Evolutionary conservation across 2,329 filamentous ascomycete genomes (phyloP).

Genomic region (Pseudocercospora fuligena): DNA sequence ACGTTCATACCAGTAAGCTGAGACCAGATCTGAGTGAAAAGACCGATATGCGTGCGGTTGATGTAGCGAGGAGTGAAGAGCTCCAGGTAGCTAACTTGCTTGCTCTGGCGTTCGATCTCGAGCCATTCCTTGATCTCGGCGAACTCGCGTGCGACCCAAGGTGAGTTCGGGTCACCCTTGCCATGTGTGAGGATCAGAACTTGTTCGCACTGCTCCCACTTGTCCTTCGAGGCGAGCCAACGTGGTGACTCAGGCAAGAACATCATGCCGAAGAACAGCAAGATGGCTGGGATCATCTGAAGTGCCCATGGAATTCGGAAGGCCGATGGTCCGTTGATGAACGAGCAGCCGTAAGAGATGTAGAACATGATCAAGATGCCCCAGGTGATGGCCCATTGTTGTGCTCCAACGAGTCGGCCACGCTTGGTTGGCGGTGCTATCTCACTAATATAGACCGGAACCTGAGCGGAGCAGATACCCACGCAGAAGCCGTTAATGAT

Average conservation of each 20-base stretch:
- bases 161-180: constrained; percentile 45
- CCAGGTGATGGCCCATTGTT: constrained; percentile 74
- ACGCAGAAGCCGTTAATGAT: constrained; percentile 74
- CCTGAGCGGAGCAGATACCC: constrained; percentile 73
- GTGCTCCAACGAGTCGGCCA: constrained; percentile 70
- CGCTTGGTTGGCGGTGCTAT: constrained; percentile 63
- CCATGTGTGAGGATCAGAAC: constrained; percentile 69
- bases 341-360: constrained; percentile 68
- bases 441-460: constrained; percentile 71
- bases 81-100: constrained; percentile 72
- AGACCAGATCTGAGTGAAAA: constrained; percentile 77
- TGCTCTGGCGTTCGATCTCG: constrained; percentile 72
- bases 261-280: constrained; percentile 57
- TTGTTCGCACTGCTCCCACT: constrained; percentile 64
- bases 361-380: constrained; percentile 34
- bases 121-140: constrained; percentile 68
- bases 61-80: constrained; percentile 75
- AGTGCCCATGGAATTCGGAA: constrained; percentile 56
- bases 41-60: constrained; percentile 71
- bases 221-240: constrained; percentile 68
- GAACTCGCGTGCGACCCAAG: constrained; percentile 69
- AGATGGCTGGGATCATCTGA: constrained; percentile 55
- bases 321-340: constrained; percentile 60
- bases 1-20: constrained; percentile 79
- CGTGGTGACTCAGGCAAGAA: constrained; percentile 69